A percentile compares a stretch with the other conserved stretches of the same genome.
phyloP scores from a whole-genome alignment of 2,329 filamentous ascomycete genomes.

The Arthrobotrys entomopaga region DNA sequence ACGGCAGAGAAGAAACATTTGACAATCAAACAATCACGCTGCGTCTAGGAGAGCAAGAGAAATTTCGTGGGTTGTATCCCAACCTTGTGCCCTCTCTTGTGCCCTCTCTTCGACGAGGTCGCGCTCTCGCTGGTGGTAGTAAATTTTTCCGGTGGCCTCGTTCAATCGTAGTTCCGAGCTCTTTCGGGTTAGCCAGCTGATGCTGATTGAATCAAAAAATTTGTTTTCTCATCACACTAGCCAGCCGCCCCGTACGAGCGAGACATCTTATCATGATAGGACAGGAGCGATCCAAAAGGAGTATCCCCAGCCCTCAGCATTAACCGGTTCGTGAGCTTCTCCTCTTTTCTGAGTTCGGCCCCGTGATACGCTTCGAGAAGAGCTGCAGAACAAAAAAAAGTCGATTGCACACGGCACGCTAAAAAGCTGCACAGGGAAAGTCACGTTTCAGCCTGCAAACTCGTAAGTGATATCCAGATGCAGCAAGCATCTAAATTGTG shows the following conservation, averaged over 20 bases:
- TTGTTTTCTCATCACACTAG: conserved; percentile 53
- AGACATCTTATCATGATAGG: conserved; percentile 55
- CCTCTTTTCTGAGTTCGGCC: conserved; percentile 18
- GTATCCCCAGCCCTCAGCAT: conserved; percentile 44
- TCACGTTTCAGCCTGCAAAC: conserved; percentile 53
- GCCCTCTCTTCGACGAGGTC: neutral
- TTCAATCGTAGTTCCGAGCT: conserved; percentile 47
- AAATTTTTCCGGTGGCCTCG: conserved; percentile 51
- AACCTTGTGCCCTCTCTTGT: neutral
- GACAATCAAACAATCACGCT: conserved; percentile 16
- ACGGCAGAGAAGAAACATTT: conserved; percentile 2
- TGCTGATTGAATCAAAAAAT: conserved; percentile 32
- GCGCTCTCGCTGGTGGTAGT: conserved; percentile 48
- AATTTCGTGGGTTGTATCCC: conserved; percentile 2
- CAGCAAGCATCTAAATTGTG: conserved; percentile 48
- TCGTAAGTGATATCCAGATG: conserved; percentile 45
- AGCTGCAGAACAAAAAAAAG: conserved; percentile 32
- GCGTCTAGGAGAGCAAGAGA: too few relatives aligned
- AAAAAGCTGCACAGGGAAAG: conserved; percentile 43
- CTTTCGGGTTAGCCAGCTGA: conserved; percentile 49
- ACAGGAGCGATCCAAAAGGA: conserved; percentile 30
- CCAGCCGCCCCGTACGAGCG: conserved; percentile 46
- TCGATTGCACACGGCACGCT: conserved; percentile 47
- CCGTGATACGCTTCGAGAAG: conserved; percentile 53
- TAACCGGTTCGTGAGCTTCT: conserved; percentile 35